Conservation (phyloP, 2,329 filamentous ascomycete genomes). For the Metarhizium album region DNA sequence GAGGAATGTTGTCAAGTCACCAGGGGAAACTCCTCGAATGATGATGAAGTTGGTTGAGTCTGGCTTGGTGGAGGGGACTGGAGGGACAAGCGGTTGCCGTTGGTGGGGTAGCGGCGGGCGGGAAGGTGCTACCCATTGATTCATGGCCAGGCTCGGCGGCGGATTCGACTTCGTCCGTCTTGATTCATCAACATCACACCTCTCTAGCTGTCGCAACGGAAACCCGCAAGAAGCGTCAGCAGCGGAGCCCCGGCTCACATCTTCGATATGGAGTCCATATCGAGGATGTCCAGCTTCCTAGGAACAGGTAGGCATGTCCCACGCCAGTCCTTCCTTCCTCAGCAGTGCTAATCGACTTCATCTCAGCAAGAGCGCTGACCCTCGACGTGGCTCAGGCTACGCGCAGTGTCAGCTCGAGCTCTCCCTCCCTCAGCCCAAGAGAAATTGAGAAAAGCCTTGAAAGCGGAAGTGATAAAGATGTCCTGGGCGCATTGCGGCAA, state of each 20-base stretch:
- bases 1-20: too few relatives aligned
- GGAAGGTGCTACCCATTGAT: too few relatives aligned
- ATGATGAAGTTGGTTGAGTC: too few relatives aligned
- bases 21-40: too few relatives aligned
- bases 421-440: slow-evolving; percentile 58
- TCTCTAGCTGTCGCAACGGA: not conserved
- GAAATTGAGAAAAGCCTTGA: slow-evolving; percentile 94
- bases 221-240: not conserved
- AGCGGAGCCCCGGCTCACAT: not conserved
- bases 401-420: slow-evolving; percentile 50
- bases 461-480: slow-evolving; percentile 84
- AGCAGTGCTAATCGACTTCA: slow-evolving; percentile 10
- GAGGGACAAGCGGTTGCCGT: too few relatives aligned
- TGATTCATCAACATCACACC: not conserved
- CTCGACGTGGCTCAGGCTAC: slow-evolving; percentile 92
- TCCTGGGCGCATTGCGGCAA: slow-evolving; percentile 80
- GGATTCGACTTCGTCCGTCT: not conserved
- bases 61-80: too few relatives aligned
- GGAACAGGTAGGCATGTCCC: slow-evolving; percentile 65
- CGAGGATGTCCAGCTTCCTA: slow-evolving; percentile 84
- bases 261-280: slow-evolving; percentile 80
- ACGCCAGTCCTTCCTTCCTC: not conserved
- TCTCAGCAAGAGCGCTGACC: slow-evolving; percentile 82
- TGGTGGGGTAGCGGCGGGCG: too few relatives aligned
- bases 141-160: too few relatives aligned